Percentiles rank a stretch among this genome's conserved stretches.
phyloP scores from a whole-genome alignment of 1,139 yeast genomes.

The Candida tetrigidarum region DNA sequence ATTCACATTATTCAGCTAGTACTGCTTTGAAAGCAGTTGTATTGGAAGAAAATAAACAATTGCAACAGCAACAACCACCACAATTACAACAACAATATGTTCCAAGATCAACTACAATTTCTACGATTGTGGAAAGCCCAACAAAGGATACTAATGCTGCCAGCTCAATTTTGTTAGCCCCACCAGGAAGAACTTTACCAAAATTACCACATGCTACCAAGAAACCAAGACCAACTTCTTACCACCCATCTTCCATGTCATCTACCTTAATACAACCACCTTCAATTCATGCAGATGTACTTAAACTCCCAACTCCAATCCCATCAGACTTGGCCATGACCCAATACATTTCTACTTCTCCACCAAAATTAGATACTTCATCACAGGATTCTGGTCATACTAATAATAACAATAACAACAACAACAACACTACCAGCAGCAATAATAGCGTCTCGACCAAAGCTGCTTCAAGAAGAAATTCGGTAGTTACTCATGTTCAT shows the following conservation, averaged over 20 bases:
- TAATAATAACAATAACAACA: too few relatives aligned
- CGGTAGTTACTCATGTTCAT: conserved; percentile 50
- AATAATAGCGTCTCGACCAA: conserved; percentile 5
- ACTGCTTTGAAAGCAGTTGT: conserved; percentile 71
- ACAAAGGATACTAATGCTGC: conserved; percentile 21
- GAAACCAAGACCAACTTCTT: conserved; percentile 81
- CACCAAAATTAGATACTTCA: conserved; percentile 27
- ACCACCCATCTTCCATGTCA: conserved; percentile 64
- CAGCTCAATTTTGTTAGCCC: conserved; percentile 16
- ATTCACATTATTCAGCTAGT: conserved; percentile 55
- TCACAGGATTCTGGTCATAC: too few relatives aligned
- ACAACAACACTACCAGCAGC: neutral
- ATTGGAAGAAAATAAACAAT: conserved; percentile 28
- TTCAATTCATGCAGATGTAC: conserved; percentile 31
- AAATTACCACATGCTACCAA: conserved; percentile 49
- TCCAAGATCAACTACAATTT: conserved; percentile 23
- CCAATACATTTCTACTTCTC: conserved; percentile 43
- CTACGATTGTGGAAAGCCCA: conserved; percentile 54
- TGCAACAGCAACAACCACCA: conserved; percentile 11
- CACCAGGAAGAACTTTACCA: conserved; percentile 25
- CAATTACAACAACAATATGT: conserved; percentile 9
- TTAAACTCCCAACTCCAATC: conserved; percentile 39
- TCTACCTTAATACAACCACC: conserved; percentile 32
- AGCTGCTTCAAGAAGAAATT: conserved; percentile 37
- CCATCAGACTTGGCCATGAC: conserved; percentile 41